These are phyloP conservation scores for Toxicodendron radicans DNA, from an alignment of 345 rosid genomes.

Conservation along the genomic window DNA sequence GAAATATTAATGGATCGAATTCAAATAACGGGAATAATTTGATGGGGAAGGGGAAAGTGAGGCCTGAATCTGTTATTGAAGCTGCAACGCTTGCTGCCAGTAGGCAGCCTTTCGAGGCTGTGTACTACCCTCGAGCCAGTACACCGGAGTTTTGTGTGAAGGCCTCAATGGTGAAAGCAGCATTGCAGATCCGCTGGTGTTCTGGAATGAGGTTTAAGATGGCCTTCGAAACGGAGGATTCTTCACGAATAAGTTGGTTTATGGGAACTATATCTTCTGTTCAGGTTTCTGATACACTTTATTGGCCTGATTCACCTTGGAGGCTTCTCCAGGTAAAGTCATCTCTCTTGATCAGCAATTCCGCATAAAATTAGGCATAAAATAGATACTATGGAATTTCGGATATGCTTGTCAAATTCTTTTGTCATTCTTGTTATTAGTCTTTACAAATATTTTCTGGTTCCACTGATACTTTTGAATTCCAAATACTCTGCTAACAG, in stretches of 20 bases:
- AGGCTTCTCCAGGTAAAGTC: constrained; percentile 69
- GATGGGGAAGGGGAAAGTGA: constrained; percentile 46
- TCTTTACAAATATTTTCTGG: background rate
- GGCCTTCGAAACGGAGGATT: constrained; percentile 82
- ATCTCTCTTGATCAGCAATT: background rate
- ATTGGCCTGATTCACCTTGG: constrained; percentile 84
- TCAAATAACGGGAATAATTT: constrained; percentile 29
- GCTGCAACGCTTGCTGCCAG: constrained; percentile 56
- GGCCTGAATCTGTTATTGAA: constrained; percentile 55
- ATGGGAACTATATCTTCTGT: constrained; percentile 42
- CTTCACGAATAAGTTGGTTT: constrained; percentile 59
- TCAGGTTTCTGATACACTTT: constrained; percentile 60
- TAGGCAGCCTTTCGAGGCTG: constrained; percentile 63
- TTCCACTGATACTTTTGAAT: too few relatives aligned
- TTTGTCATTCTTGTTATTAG: background rate
- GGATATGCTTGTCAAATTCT: background rate
- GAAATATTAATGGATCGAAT: constrained; percentile 23
- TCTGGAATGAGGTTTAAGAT: constrained; percentile 75
- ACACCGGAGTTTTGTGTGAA: constrained; percentile 64
- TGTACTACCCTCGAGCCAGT: constrained; percentile 68
- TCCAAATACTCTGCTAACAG: background rate
- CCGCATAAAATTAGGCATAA: background rate
- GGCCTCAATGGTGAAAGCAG: constrained; percentile 52
- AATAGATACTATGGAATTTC: background rate
- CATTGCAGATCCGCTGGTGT: constrained; percentile 68